Evolutionary conservation across 1,284 basidiomycete species (phyloP).

Genomic region (Heterobasidion annosum): DNA sequence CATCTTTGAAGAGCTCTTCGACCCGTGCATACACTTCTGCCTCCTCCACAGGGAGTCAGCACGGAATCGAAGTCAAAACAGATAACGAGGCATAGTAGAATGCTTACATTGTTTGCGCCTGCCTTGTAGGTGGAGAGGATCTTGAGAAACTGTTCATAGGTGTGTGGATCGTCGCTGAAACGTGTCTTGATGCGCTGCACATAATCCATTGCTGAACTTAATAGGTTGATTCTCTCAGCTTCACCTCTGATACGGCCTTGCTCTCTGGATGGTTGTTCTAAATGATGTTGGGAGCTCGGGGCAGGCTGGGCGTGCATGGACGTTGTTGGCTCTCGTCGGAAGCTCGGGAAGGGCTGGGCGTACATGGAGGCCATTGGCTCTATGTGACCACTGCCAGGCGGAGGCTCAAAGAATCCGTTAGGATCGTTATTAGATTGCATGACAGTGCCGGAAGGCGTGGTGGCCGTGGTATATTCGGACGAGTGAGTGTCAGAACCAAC

Average conservation of each 20-base stretch:
- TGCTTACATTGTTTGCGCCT: conserved; percentile 43
- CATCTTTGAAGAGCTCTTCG: conserved; percentile 78
- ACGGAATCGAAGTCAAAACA: conserved; percentile 14
- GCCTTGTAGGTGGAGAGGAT: conserved; percentile 67
- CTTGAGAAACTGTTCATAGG: conserved; percentile 91
- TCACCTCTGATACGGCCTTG: conserved; percentile 1
- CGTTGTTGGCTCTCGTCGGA: too few species aligned
- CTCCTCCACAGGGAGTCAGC: conserved; percentile 21
- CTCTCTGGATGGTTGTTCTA: too few species aligned
- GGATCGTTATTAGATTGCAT: conserved; percentile 15
- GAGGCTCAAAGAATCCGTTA: too few species aligned
- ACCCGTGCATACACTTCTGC: conserved; percentile 81
- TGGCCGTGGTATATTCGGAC: conserved; percentile 74
- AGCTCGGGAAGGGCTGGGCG: too few species aligned
- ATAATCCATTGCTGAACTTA: conserved; percentile 79
- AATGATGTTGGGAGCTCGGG: too few species aligned
- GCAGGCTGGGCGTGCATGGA: too few species aligned
- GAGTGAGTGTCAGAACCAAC: conserved; percentile 51
- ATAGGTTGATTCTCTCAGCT: conserved; percentile 25
- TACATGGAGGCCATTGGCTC: too few species aligned
- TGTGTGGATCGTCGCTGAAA: conserved; percentile 78
- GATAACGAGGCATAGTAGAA: background rate
- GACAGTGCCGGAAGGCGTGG: conserved; percentile 70
- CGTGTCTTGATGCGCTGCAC: conserved; percentile 97
- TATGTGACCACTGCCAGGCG: too few species aligned